A percentile compares a stretch with the other conserved stretches of the same genome.
Evolutionary conservation across 345 rosid species (phyloP).

Genomic region (Garcia nutans): DNA sequence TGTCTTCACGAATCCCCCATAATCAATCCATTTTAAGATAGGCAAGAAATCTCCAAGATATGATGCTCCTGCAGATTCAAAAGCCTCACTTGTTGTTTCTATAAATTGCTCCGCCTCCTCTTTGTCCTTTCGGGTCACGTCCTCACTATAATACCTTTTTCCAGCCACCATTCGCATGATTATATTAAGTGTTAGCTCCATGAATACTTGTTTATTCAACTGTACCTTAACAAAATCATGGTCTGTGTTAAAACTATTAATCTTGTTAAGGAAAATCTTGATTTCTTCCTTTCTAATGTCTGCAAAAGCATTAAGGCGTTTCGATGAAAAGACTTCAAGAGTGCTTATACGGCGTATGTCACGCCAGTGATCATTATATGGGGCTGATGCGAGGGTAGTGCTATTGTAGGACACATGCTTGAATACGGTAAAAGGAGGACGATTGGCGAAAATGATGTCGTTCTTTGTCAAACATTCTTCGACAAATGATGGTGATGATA

Average conservation of each 20-base stretch:
- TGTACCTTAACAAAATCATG: background rate
- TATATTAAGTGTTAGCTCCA: constrained; percentile 13
- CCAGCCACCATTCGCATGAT: constrained; percentile 22
- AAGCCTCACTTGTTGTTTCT: background rate
- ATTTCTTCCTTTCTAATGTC: constrained; percentile 17
- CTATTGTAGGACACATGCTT: background rate
- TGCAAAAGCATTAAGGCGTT: background rate
- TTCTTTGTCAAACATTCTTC: background rate
- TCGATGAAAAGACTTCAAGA: constrained; percentile 1
- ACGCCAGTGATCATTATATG: constrained; percentile 17
- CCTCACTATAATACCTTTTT: constrained; percentile 20
- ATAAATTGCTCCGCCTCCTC: constrained; percentile 14
- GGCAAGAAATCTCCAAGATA: constrained; percentile 18
- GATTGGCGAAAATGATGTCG: background rate
- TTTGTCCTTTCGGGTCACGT: background rate
- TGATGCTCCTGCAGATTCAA: constrained; percentile 1
- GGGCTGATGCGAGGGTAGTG: background rate
- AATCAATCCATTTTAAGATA: constrained; percentile 13
- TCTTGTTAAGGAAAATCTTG: background rate
- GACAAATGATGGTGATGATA: background rate
- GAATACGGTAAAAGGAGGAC: background rate
- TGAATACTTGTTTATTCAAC: background rate
- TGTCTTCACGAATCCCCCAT: background rate
- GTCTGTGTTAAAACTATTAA: background rate
- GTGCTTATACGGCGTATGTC: constrained; percentile 16